Base-by-base conservation (phyloP, 2,329 filamentous ascomycete genomes). In the Dryadomyces quercus-mongolicae region DNA sequence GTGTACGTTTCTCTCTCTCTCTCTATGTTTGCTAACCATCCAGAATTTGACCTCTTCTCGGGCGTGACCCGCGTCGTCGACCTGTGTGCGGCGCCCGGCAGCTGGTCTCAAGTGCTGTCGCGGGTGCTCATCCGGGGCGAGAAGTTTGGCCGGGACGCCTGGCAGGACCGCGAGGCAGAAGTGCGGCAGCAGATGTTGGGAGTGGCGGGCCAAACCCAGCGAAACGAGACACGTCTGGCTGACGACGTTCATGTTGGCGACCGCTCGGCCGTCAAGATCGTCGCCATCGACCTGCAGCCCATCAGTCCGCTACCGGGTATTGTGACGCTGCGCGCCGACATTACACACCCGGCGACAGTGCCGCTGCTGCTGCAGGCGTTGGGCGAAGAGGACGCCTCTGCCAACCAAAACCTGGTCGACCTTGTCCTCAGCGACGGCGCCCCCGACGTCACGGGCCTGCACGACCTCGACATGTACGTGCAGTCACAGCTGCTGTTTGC, bases 401-500 rank as follows among this genome's bases (percentile, higher is more conserved):
- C 25, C 4, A 31, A 59, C 78, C 84, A 52, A 65, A 74, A 20
- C 66, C 68, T 15, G 22, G 92, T 97, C 15, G 93, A 98, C 65
- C 79, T 98, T 1, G 92, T 98, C 22, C 81, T 98, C 58, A 95
- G 89, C 55, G 93, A 98, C 63, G 93, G 93, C 53, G 93, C 93
- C 0, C 93, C 93, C 0, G 93, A 98, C 64, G 93, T 98, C 13
- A 98, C 93, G 0, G 93, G 93, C 20, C 77, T 98, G 1, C 93
- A 98, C 68, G 93, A 98, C 67, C 81, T 98, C 40, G 93, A 98
- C 69, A 97, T 97, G 61, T 98, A 98, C 70, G 88, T 98, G 18
- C 93, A 98, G 70, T 91, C 88, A 9, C 93, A 97, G 70, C 78
- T 98, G 9, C 84, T 98, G 51, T 96, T 94, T 68, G 89, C 92